Percentiles rank a stretch among this genome's conserved stretches.
These are phyloP conservation scores for Aspergillus candidus DNA, from an alignment of 2,329 filamentous ascomycete genomes.

Conservation along the genomic window DNA sequence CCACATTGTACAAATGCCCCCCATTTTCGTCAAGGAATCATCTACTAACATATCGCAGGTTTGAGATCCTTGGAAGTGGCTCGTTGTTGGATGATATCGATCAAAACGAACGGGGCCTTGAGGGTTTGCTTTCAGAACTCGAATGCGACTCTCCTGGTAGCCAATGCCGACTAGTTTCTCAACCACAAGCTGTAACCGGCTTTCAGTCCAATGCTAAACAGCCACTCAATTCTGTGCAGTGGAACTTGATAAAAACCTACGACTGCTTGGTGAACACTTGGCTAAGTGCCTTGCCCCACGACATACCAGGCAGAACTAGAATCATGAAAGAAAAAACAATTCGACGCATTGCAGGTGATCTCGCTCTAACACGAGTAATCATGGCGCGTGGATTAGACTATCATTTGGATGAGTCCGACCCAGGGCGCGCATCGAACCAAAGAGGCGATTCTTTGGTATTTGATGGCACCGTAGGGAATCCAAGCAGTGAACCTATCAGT, in stretches of 20 bases:
- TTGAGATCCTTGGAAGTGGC: conserved; percentile 25
- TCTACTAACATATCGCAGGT: conserved; percentile 18
- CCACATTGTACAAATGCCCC: conserved; percentile 26
- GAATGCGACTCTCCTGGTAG: background rate
- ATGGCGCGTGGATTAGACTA: conserved; percentile 11
- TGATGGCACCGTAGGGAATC: too few species aligned
- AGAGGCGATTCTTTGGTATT: background rate
- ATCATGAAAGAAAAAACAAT: conserved; percentile 35
- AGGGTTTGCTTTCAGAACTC: conserved; percentile 19
- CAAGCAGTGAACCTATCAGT: background rate
- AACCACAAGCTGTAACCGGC: background rate
- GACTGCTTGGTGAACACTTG: conserved; percentile 33
- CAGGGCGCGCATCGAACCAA: background rate
- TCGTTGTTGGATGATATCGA: conserved; percentile 33
- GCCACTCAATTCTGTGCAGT: conserved; percentile 12
- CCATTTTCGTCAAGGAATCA: background rate
- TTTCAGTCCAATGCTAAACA: conserved; percentile 10
- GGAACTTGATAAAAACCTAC: conserved; percentile 27
- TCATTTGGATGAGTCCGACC: background rate
- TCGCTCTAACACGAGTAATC: conserved; percentile 31
- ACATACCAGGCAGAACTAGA: conserved; percentile 32
- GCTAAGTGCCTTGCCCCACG: conserved; percentile 27
- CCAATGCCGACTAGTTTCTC: background rate
- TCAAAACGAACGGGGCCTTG: conserved; percentile 25
- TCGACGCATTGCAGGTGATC: conserved; percentile 30